These are phyloP conservation scores for Monosporascus sp. DNA, from an alignment of 2,329 filamentous ascomycete genomes.

Conservation along the genomic window DNA sequence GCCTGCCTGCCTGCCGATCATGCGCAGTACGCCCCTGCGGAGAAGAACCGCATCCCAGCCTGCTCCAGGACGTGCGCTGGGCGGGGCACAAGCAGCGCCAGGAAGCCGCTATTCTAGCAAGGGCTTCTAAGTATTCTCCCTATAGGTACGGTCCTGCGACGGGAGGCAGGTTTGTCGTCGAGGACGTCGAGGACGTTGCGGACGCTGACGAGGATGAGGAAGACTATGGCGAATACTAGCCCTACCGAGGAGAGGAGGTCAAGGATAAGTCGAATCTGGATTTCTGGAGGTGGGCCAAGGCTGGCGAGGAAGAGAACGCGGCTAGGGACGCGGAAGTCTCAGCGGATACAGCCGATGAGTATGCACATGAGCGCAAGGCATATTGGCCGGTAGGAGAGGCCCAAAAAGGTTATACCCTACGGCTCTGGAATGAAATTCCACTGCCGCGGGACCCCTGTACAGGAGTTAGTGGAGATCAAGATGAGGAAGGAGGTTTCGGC, in stretches of 20 bases:
- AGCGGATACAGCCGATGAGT: conserved; percentile 2
- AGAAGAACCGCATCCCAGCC: conserved; percentile 11
- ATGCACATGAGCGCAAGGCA: conserved; percentile 5
- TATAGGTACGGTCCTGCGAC: conserved; percentile 40
- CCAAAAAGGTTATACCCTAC: no score
- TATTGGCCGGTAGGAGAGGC: background rate
- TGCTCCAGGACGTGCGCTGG: conserved; percentile 11
- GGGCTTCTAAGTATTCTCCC: conserved; percentile 40
- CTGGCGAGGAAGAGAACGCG: conserved; percentile 10
- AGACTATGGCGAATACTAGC: conserved; percentile 36
- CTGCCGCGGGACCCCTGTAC: no score
- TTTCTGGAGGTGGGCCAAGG: conserved; percentile 21
- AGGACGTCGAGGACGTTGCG: conserved; percentile 40
- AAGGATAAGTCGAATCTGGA: conserved; percentile 10
- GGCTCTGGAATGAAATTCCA: background rate
- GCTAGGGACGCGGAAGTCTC: background rate
- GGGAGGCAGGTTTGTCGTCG: conserved; percentile 37
- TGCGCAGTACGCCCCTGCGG: conserved; percentile 8
- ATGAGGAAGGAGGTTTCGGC: no score
- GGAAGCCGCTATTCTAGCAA: conserved; percentile 32
- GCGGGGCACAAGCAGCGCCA: conserved; percentile 31
- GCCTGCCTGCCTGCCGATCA: conserved; percentile 16
- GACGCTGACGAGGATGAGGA: conserved; percentile 37
- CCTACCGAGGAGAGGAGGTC: conserved; percentile 18
- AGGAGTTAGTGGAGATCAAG: no score